Conservation (phyloP, 2,329 filamentous ascomycete species). For the Sporothrix variecibatus region DNA sequence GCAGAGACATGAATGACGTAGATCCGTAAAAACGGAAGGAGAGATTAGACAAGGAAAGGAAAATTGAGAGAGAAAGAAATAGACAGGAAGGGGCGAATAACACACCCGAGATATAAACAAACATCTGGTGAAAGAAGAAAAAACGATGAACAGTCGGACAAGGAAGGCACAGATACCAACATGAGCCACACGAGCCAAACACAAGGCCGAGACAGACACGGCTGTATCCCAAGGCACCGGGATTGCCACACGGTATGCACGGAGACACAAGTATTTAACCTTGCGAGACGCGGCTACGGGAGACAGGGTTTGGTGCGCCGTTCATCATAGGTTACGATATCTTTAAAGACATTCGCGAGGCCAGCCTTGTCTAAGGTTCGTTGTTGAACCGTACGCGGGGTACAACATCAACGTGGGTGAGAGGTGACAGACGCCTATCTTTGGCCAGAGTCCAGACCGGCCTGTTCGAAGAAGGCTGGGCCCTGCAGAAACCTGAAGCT, state of each 20-base stretch:
- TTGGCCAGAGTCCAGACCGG: constrained; percentile 12
- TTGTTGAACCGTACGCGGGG: not conserved
- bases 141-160: not conserved
- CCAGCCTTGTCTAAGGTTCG: constrained; percentile 4
- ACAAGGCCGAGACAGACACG: not conserved
- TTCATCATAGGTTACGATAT: not conserved
- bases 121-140: not conserved
- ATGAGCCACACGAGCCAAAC: not conserved
- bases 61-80: not conserved
- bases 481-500: constrained; percentile 15
- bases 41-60: not conserved
- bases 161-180: not conserved
- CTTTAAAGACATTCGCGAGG: not conserved
- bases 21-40: not conserved
- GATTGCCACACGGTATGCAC: constrained; percentile 10
- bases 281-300: constrained; percentile 19
- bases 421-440: not conserved
- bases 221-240: constrained; percentile 7
- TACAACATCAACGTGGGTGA: not conserved
- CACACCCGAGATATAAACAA: not conserved
- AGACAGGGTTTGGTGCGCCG: not conserved
- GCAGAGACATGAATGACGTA: not conserved
- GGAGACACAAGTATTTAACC: constrained; percentile 14
- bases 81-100: not conserved
- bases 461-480: not conserved